Evolutionary conservation across 306 rosid species (phyloP), one percentile per base, ranked within the genome.

Genomic region (Cucurbita argyrosperma): DNA sequence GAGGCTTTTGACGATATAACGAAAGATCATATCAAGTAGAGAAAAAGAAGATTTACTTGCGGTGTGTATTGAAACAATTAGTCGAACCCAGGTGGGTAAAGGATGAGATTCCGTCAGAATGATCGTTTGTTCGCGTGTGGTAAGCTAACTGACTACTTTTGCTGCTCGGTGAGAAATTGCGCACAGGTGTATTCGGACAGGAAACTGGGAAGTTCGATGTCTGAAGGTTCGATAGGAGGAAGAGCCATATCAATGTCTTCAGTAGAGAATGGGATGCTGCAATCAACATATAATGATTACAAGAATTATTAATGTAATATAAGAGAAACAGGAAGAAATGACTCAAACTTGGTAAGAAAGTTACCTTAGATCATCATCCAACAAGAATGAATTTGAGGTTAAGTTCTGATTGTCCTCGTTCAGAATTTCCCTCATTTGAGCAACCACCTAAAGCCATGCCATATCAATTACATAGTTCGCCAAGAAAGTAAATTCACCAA

Each of bases 321-420:
- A 70, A 14, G 91, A 84, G 86, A 95, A 89, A 19, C 19, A 19
- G 19, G 19, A 19, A 19, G 10, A 18, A 67, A 46, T 67, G 52
- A 55, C 72, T 47, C 14, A 37, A 70, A 50, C 23, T 39, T 15
- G 58, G 7, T 16, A 80, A 73, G 55, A 35, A 76, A 51, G 66
- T 76, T 87, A 91, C 99, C 99, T 95, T 76, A 95, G 82, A 88
- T 95, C 99, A 78, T 91, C 99, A 73, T 95, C 99, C 82, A 95
- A 81, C 84, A 95, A 84, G 86, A 95, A 89, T n/a, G 99, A 95
- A 81, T 95, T 95, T 81, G 99, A 91, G 74, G 97, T 74, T 35
- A 91, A 77, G 68, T 91, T 95, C 79, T 86, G 92, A 82, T 87
- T 95, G 87, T 89, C 99, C 84, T 87, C 88, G 89, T 82, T 91